phyloP scores from a whole-genome alignment of 2,329 filamentous ascomycete species.

The Talaromyces sp. region DNA sequence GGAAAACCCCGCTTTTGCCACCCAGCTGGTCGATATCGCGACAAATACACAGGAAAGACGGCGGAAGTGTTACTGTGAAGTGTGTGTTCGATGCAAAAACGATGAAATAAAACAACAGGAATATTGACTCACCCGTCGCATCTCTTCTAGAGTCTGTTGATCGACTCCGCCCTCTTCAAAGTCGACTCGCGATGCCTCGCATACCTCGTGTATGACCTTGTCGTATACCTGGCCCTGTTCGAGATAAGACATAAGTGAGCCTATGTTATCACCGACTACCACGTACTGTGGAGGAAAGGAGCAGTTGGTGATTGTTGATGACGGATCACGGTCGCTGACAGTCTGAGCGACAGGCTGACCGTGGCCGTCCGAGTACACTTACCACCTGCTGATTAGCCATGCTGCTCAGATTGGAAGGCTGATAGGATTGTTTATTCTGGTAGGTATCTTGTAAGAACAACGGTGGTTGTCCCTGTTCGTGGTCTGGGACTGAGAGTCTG shows the following conservation, averaged over 20 bases:
- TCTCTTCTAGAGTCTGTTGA: constrained; percentile 77
- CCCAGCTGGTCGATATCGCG: constrained; percentile 16
- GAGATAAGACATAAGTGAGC: constrained; percentile 30
- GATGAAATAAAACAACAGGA: neutral
- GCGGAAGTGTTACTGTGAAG: constrained; percentile 6
- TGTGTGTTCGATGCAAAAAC: neutral
- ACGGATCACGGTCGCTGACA: neutral
- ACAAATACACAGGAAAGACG: constrained; percentile 5
- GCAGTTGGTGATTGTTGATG: neutral
- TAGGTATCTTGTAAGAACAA: neutral
- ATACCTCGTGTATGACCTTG: constrained; percentile 89
- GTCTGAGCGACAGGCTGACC: constrained; percentile 18
- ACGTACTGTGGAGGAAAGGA: constrained; percentile 8
- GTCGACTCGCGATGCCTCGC: constrained; percentile 86
- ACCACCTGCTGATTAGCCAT: constrained; percentile 53
- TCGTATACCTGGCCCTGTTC: constrained; percentile 73
- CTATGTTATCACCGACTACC: constrained; percentile 10
- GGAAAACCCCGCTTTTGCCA: constrained; percentile 24
- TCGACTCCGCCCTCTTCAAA: constrained; percentile 97
- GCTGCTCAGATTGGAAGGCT: constrained; percentile 20
- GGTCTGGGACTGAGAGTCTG: neutral
- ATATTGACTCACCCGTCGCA: constrained; percentile 71
- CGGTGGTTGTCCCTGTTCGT: neutral
- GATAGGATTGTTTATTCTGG: neutral
- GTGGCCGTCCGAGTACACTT: constrained; percentile 36